Evolutionary conservation across 257 asterid species (phyloP), one percentile per base, ranked within the genome.

Genomic region (Primulina huaijiensis): DNA sequence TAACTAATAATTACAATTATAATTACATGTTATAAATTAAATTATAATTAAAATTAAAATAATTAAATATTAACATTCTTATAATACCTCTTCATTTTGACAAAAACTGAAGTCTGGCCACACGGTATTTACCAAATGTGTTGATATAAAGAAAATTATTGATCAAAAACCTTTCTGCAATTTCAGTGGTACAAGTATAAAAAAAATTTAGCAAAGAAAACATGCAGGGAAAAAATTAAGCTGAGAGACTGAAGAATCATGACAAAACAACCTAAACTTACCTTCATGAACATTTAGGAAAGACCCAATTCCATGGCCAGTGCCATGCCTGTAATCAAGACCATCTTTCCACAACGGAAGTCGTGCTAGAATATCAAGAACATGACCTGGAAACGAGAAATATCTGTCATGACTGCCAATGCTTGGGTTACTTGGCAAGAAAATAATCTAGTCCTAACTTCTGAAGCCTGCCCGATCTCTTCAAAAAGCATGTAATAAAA

Each of bases 301-400:
- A 71, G 95, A 87, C 34, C 97, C 99, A 37, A 91, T 87, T 74
- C 99, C 99, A 77, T 94, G 99, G 74, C 99, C 99, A 70, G 99
- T 89, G 55, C 99, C 99, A 74, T 94, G 99, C 79, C 97, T 88
- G 79, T 89, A 94, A 78, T 94, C 99, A 76, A 94, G 99, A 66
- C 99, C 97, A 77, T 85, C 60, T 81, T 87, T 93, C 99, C 97
- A 93, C 89, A 93, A 77, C 19, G 94, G 94, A 73, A 84, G 21
- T 65, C 97, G 88, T 65, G 99, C 99, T 77, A 93, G 95, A 80
- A 86, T 43, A 55, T 93, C 99, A 70, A 94, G 92, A 66, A 84
- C 56, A 75, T 89, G 81, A 72, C 99, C 99, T 93, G 83, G 46
- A 71, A 77, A 80, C 38, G 46, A 78, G 76, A 57, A 64, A 68